Conservation (phyloP, 768 basidiomycete genomes). For the Hypholoma fasciculare region DNA sequence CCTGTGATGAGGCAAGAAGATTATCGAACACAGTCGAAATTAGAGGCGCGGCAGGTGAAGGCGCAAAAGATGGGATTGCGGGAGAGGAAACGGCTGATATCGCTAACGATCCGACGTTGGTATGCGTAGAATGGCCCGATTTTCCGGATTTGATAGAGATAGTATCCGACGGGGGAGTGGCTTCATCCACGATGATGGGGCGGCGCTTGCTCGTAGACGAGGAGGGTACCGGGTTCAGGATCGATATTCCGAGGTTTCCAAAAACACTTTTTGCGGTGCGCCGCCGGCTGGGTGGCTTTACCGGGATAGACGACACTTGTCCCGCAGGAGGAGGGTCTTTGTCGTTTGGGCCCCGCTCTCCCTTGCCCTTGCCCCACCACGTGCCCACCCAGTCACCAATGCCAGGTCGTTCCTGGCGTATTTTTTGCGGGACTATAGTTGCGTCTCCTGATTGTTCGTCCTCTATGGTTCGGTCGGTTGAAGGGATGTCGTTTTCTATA, state of each 20-base stretch:
- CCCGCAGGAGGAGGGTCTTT: conserved; percentile 17
- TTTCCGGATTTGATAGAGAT: conserved; percentile 33
- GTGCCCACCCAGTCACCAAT: conserved; percentile 80
- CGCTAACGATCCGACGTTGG: conserved; percentile 16
- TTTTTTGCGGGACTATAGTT: conserved; percentile 23
- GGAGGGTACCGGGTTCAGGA: conserved; percentile 48
- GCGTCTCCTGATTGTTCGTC: conserved; percentile 16
- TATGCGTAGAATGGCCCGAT: conserved; percentile 16
- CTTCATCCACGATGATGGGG: conserved; percentile 12
- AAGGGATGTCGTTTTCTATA: neutral
- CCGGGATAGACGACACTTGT: conserved; percentile 11
- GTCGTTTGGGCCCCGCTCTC: conserved; percentile 18
- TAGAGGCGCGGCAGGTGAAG: conserved; percentile 42
- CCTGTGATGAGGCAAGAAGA: conserved; percentile 16
- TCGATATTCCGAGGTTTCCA: conserved; percentile 68
- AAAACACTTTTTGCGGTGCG: conserved; percentile 66
- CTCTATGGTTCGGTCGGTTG: neutral
- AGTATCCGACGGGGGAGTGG: conserved; percentile 26
- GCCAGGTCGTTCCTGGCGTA: conserved; percentile 47
- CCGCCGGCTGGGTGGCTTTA: conserved; percentile 29
- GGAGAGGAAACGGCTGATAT: conserved; percentile 39
- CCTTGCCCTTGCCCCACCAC: conserved; percentile 62
- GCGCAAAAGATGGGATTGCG: conserved; percentile 36
- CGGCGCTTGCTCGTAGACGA: conserved; percentile 23
- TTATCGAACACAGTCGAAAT: conserved; percentile 42